These are phyloP conservation scores for Candida tibetensis DNA, from an alignment of 805 yeast genomes.

Conservation along the genomic window DNA sequence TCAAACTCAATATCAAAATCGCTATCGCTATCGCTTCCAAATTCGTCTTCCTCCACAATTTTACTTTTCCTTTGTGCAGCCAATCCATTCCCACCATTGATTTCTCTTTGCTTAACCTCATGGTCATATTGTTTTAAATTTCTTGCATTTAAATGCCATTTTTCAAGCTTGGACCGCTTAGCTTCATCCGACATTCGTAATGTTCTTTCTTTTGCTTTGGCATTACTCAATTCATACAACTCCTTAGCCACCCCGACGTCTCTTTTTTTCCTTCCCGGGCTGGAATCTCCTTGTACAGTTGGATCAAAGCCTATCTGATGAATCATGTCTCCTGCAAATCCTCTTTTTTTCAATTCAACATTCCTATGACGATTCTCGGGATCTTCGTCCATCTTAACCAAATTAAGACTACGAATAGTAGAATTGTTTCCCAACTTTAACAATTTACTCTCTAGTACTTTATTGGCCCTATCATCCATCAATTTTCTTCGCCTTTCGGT, in stretches of 20 bases:
- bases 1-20: slow-evolving; percentile 34
- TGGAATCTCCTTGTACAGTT: slow-evolving; percentile 21
- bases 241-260: slow-evolving; percentile 16
- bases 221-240: slow-evolving; percentile 20
- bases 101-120: slow-evolving; percentile 7
- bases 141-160: slow-evolving; percentile 24
- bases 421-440: slow-evolving; percentile 18
- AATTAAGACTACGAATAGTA: slow-evolving; percentile 19
- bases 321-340: slow-evolving; percentile 27
- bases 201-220: slow-evolving; percentile 14
- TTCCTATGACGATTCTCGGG: slow-evolving; percentile 10
- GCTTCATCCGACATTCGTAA: slow-evolving; percentile 17
- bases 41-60: slow-evolving; percentile 9
- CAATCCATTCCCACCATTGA: slow-evolving; percentile 6
- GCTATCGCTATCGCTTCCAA: slow-evolving; percentile 14
- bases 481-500: slow-evolving; percentile 30
- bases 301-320: slow-evolving; percentile 54
- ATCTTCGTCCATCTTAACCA: slow-evolving; percentile 10
- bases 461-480: slow-evolving; percentile 28
- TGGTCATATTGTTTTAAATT: slow-evolving; percentile 16
- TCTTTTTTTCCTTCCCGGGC: slow-evolving; percentile 11
- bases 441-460: slow-evolving; percentile 37
- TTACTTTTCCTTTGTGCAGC: slow-evolving; percentile 5
- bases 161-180: slow-evolving; percentile 14
- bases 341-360: slow-evolving; percentile 18